Base-by-base conservation (phyloP, 768 basidiomycete species). In the Amanita jacksonii region DNA sequence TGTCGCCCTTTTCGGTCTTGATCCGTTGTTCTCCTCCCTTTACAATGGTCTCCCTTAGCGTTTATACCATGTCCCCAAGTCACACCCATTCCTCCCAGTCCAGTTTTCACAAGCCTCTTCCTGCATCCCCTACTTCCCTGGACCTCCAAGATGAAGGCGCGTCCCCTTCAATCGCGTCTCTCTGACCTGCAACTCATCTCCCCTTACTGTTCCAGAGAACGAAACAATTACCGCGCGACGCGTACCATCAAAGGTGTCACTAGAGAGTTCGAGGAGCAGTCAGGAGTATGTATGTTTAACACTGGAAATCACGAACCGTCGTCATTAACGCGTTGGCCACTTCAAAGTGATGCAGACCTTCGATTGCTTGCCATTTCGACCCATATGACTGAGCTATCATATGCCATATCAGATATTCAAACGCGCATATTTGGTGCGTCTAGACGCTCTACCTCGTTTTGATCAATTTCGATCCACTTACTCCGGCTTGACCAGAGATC, bases 371-470 rank as follows among this genome's bases (percentile, higher is more conserved):
- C 86, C 30, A 67, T 87, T 54, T 87, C 85, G 24, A 85, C 86
- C 0, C 85, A 83, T 57, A 86, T 91, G 54, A 90, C 88, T 9
- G 88, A 91, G 58, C 72, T 90, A 34, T 85, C 84, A 4, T 91
- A 87, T 57, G 76, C 77, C 51, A 81, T 91, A 48, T 89, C 86
- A 13, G 88, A 91, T 61, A 86, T 91, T 24, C 86, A 91, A 62
- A 87, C 88, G 39, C 82, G 88, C 54, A 89, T 91, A 59, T 91
- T 91, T 54, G 88, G 87, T 88, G 59, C 48, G 74, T 46, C 34
- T 10, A n/a, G 49, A 47, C 24, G 27, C 25, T 27, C 19, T 43
- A 27, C 24, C 15, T 22, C 27, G 24, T 30, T 41, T 3, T 40
- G 16, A 15, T 43, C n/a, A 18, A 38, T n/a, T n/a, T n/a, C 20